These are phyloP conservation scores for Adansonia digitata DNA, from an alignment of 345 rosid species.

Conservation along the genomic window DNA sequence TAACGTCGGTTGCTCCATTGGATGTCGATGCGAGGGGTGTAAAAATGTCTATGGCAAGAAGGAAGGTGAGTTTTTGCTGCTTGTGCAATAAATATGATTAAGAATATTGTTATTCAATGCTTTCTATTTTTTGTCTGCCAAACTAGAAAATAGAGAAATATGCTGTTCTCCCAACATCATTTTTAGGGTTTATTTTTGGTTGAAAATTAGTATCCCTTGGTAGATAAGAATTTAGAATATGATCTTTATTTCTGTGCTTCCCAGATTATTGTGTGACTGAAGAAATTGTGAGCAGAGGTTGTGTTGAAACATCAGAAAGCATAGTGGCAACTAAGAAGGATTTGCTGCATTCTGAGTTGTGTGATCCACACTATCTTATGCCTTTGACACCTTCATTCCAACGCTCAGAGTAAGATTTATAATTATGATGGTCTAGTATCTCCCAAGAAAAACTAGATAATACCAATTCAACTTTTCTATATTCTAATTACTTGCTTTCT, in stretches of 20 bases:
- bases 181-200: conserved; percentile 1
- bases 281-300: conserved; percentile 27
- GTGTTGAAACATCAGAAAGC: conserved; percentile 21
- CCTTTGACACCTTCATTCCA: conserved; percentile 50
- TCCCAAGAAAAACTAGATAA: neutral
- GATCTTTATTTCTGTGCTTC: conserved; percentile 15
- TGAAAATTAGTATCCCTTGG: neutral
- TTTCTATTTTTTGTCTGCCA: neutral
- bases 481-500: conserved; percentile 1
- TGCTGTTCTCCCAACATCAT: neutral
- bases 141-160: conserved; percentile 5
- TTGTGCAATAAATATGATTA: neutral
- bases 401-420: conserved; percentile 33
- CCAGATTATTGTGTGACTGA: conserved; percentile 33
- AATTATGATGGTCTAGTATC: neutral
- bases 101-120: neutral
- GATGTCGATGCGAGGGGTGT: conserved; percentile 67
- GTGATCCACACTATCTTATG: conserved; percentile 26
- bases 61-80: conserved; percentile 49
- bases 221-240: neutral
- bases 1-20: conserved; percentile 59
- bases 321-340: conserved; percentile 24
- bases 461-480: neutral
- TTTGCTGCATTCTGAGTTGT: conserved; percentile 18
- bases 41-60: conserved; percentile 51